Percentiles rank a stretch among this genome's conserved stretches.
These are phyloP conservation scores for Psilocybe subaeruginosa DNA, from an alignment of 768 basidiomycete genomes.

Conservation along the genomic window DNA sequence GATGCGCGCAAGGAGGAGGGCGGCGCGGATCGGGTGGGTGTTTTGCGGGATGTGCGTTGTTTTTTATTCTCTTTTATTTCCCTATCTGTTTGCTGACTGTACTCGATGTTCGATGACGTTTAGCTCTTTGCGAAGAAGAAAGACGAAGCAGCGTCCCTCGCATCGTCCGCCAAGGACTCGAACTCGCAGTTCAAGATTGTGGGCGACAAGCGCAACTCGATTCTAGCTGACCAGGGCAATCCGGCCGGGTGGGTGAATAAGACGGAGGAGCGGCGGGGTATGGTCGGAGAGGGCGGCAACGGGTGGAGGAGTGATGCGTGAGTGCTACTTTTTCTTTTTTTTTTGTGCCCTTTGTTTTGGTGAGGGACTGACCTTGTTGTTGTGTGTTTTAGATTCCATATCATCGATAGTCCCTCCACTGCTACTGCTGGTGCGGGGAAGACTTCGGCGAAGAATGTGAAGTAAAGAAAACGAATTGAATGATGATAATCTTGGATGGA, in stretches of 20 bases:
- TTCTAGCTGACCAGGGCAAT: slow-evolving; percentile 66
- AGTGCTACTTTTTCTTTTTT: slow-evolving; percentile 7
- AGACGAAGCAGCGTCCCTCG: slow-evolving; percentile 9
- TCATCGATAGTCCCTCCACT: no score
- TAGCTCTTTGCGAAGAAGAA: slow-evolving; percentile 5
- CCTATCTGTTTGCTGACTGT: no score
- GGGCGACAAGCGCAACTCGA: slow-evolving; percentile 65
- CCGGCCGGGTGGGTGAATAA: slow-evolving; percentile 77
- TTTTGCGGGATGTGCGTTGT: slow-evolving; percentile 57
- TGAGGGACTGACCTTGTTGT: background rate
- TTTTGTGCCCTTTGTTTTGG: background rate
- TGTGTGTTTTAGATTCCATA: no score
- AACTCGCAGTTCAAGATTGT: slow-evolving; percentile 82
- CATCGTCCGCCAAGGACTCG: slow-evolving; percentile 24
- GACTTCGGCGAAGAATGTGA: no score
- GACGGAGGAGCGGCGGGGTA: slow-evolving; percentile 41
- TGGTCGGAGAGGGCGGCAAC: slow-evolving; percentile 31
- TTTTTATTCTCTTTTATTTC: background rate
- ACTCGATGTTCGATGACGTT: no score
- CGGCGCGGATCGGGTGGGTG: slow-evolving; percentile 39
- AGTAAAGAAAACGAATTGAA: no score
- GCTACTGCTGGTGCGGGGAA: no score
- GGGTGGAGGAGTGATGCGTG: slow-evolving; percentile 48
- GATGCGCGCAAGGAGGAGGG: slow-evolving; percentile 48
- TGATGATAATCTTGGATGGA: no score